Conservation (phyloP, 768 basidiomycete genomes). For the Tylopilus felleus region DNA sequence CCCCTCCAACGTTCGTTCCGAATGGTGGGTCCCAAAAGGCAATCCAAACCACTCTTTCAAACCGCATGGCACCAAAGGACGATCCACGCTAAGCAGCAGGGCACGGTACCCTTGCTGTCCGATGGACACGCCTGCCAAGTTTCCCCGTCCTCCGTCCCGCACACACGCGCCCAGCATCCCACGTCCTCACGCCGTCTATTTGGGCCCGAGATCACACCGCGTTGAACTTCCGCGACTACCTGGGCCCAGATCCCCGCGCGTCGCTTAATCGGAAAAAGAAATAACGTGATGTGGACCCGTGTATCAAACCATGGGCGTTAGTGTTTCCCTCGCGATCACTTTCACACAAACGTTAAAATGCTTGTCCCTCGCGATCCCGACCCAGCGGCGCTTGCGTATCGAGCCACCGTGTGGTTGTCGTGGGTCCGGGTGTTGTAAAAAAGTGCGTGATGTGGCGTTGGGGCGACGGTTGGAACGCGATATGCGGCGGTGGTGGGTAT, state of each 20-base stretch:
- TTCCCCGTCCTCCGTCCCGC: neutral
- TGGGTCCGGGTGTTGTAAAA: neutral
- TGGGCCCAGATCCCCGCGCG: constrained; percentile 19
- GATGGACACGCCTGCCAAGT: too few relatives aligned
- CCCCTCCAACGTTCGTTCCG: neutral
- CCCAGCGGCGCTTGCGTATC: constrained; percentile 2
- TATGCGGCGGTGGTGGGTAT: constrained; percentile 3
- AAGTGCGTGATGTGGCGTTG: constrained; percentile 6
- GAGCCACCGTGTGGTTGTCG: neutral
- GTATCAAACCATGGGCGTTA: neutral
- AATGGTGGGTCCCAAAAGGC: neutral
- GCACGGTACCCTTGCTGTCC: neutral
- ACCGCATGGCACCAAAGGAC: too few relatives aligned
- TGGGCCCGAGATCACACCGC: neutral
- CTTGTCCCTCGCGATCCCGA: constrained; percentile 1
- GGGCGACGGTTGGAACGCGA: neutral
- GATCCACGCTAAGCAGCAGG: too few relatives aligned
- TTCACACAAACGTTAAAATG: neutral
- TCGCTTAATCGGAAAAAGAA: constrained; percentile 9
- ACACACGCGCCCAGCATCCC: neutral
- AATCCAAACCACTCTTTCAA: neutral
- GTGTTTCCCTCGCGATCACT: neutral
- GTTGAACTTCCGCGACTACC: constrained; percentile 6
- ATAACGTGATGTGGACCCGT: constrained; percentile 7
- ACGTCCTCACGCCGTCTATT: neutral